A percentile compares a stretch with the other conserved stretches of the same genome.
Evolutionary conservation across 1,139 yeast genomes (phyloP).

Genomic region (Zhuliangozyma blackwelliae): DNA sequence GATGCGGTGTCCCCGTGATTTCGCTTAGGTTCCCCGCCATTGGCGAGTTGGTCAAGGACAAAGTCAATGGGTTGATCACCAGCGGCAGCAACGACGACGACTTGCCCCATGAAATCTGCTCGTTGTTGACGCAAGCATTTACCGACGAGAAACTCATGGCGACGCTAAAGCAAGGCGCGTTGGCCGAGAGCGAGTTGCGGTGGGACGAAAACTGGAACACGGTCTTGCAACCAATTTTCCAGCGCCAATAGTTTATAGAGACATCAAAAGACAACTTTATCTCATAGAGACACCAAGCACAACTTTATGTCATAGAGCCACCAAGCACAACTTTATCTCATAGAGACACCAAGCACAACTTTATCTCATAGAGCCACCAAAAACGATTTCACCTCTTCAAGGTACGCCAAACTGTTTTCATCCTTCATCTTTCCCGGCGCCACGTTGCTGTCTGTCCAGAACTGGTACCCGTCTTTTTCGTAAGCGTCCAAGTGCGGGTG

Average conservation of each 20-base stretch:
- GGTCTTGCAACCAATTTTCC: slow-evolving; percentile 18
- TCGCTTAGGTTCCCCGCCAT: slow-evolving; percentile 74
- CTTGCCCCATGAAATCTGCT: slow-evolving; percentile 38
- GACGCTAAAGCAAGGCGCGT: slow-evolving; percentile 62
- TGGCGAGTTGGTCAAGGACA: slow-evolving; percentile 51
- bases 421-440: slow-evolving; percentile 33
- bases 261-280: neutral
- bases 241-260: slow-evolving; percentile 6
- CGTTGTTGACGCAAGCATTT: slow-evolving; percentile 44
- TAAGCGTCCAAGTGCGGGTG: slow-evolving; percentile 44
- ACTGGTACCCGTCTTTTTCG: slow-evolving; percentile 43
- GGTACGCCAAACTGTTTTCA: slow-evolving; percentile 27
- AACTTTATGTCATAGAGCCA: too few species aligned
- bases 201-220: slow-evolving; percentile 78
- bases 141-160: slow-evolving; percentile 29
- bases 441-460: slow-evolving; percentile 39
- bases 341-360: slow-evolving; percentile 9
- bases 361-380: slow-evolving; percentile 7
- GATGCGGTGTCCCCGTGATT: slow-evolving; percentile 91
- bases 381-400: slow-evolving; percentile 13
- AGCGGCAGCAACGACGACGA: slow-evolving; percentile 20
- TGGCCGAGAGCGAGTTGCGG: slow-evolving; percentile 56
- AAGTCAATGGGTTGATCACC: slow-evolving; percentile 42
- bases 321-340: slow-evolving; percentile 1
- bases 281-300: neutral